Evolutionary conservation across 257 asterid species (phyloP).

Genomic region (Nicotiana tomentosiformis): DNA sequence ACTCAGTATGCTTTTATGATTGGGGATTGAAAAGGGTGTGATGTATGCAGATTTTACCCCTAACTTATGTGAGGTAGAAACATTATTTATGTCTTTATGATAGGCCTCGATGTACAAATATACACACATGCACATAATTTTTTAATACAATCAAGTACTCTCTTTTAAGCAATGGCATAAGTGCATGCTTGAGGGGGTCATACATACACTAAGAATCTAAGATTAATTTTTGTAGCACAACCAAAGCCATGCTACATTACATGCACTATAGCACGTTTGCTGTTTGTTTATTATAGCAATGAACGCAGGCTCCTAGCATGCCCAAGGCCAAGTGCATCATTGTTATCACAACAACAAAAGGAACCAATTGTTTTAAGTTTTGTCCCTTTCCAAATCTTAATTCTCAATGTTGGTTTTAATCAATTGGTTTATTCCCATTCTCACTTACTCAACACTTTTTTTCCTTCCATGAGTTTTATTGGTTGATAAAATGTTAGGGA

Average conservation of each 20-base stretch:
- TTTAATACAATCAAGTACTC: not conserved
- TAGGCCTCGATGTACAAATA: not conserved
- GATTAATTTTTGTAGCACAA: not conserved
- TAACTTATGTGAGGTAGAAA: no score
- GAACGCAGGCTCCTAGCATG: not conserved
- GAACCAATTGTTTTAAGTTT: not conserved
- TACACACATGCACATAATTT: not conserved
- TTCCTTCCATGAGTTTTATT: no score
- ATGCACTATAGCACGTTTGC: not conserved
- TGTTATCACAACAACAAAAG: not conserved
- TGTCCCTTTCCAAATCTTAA: not conserved
- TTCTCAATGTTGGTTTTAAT: not conserved
- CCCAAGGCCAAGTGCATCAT: constrained; percentile 5
- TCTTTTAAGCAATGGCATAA: not conserved
- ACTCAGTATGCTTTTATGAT: no score
- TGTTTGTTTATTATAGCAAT: not conserved
- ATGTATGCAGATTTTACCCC: no score
- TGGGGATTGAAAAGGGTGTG: no score
- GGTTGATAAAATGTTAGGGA: no score
- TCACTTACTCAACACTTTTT: not conserved
- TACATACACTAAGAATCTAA: not conserved
- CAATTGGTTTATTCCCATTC: not conserved
- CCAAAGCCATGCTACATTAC: not conserved
- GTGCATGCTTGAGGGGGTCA: not conserved
- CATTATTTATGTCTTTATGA: no score